Evolutionary conservation across 768 basidiomycete genomes (phyloP).

Genomic region (Leucosporidium yakuticum): DNA sequence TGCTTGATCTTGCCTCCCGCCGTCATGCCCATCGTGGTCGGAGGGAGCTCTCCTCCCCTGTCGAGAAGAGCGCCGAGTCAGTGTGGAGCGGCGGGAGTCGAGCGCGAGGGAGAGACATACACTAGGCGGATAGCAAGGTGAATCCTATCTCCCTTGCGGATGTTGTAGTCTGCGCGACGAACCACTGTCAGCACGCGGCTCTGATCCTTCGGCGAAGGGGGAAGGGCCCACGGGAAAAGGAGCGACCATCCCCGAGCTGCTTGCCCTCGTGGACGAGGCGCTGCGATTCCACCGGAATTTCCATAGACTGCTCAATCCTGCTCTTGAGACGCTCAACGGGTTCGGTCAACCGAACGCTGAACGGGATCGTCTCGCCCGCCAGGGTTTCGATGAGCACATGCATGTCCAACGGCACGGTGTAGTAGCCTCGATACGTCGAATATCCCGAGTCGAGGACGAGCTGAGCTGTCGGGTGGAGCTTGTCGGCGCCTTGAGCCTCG

Average conservation of each 20-base stretch:
- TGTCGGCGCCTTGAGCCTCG: background rate
- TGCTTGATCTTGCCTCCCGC: conserved; percentile 3
- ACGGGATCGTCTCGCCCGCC: too few relatives aligned
- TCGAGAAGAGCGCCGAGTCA: background rate
- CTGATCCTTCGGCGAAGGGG: conserved; percentile 43
- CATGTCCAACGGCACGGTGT: conserved; percentile 42
- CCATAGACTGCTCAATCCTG: conserved; percentile 89
- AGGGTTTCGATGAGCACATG: conserved; percentile 79
- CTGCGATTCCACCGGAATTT: conserved; percentile 84
- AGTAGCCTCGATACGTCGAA: too few relatives aligned
- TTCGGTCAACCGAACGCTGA: conserved; percentile 46
- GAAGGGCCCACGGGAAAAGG: conserved; percentile 54
- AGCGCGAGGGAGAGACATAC: background rate
- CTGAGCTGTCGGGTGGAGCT: background rate
- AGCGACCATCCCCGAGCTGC: conserved; percentile 83
- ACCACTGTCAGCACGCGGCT: background rate
- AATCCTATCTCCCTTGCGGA: conserved; percentile 41
- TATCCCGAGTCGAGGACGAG: too few relatives aligned
- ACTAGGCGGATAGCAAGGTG: conserved; percentile 39
- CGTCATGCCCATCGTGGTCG: background rate
- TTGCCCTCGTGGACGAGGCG: conserved; percentile 86
- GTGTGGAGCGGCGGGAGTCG: too few relatives aligned
- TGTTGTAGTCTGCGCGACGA: conserved; percentile 34
- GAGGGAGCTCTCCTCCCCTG: background rate
- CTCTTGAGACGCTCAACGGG: conserved; percentile 50